Evolutionary conservation across 192 early-diverging fungal genomes (phyloP), one percentile per base, ranked within the genome.

Genomic region (Coemansia sp.): DNA sequence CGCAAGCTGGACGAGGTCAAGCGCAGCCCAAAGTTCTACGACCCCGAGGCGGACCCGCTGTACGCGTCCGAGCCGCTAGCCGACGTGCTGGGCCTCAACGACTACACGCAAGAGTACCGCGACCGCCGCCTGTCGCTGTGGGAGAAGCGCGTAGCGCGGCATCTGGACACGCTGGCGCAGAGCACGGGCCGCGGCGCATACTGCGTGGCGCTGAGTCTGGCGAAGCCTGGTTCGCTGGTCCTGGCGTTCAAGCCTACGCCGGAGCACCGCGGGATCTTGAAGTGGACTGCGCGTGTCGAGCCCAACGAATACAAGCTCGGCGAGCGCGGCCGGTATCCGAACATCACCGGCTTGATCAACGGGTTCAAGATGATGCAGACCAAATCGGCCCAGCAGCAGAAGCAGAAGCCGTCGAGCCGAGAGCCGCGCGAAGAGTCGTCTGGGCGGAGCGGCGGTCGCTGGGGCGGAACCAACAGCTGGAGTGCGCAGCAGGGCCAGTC

Each of bases 231-330:
- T 3, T 84, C 85, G 29, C 86, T 95, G 62, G 65, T 71, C 18
- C 69, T 97, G 19, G 86, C 89, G 7, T 98, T 90, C 66, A 89
- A 92, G 62, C 81, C 88, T 7, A 87, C 88, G 29, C 86, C 87
- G 4, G 67, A 74, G n/a, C 78, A 78, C 22, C 72, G 82, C 16
- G 80, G 71, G 0, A 66, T 86, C 31, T 80, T 77, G 48, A 83
- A 88, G 31, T 90, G 91, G 80, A 82, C 84, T 28, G 84, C 94
- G 31, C 81, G 85, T 23, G 90, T 95, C 16, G 77, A 84, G 58
- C 92, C 92, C 5, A 85, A 88, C 35, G 87, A 87, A 22, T 97
- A 85, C 61, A 65, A 77, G 55, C 84, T 97, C 18, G 82, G 90
- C 25, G 84, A 88, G 12, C 77, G 80, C 0, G 80, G 73, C n/a